Evolutionary conservation across 2,329 filamentous ascomycete genomes (phyloP).

Genomic region (Hymenoscyphus fructigenus): DNA sequence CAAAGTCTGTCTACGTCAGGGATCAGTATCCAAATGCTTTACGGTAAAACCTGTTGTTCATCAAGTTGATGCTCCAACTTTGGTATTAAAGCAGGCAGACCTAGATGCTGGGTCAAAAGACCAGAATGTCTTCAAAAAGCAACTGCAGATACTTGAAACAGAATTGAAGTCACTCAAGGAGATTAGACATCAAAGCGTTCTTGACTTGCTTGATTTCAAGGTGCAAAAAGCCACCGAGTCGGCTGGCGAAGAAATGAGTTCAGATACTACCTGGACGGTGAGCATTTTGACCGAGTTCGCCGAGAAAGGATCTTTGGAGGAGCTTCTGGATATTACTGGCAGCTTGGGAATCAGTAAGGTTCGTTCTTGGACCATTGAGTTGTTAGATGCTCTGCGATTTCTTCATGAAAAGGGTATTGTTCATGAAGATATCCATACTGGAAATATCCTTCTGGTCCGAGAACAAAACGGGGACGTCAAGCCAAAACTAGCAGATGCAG

Average conservation of each 20-base stretch:
- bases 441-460: constrained; percentile 76
- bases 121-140: constrained; percentile 66
- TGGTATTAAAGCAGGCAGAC: constrained; percentile 72
- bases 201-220: constrained; percentile 80
- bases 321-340: constrained; percentile 77
- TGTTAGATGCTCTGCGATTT: constrained; percentile 85
- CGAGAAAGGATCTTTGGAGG: constrained; percentile 78
- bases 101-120: constrained; percentile 59
- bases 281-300: constrained; percentile 74
- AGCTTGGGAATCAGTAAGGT: constrained; percentile 72
- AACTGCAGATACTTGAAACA: constrained; percentile 73
- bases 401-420: constrained; percentile 81
- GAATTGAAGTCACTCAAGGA: constrained; percentile 74
- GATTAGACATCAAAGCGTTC: constrained; percentile 72
- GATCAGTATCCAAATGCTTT: constrained; percentile 66
- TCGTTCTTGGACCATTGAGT: constrained; percentile 85
- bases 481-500: constrained; percentile 73
- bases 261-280: constrained; percentile 61
- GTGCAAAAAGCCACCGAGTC: constrained; percentile 64
- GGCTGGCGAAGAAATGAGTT: constrained; percentile 42
- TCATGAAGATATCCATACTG: constrained; percentile 78
- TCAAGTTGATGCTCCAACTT: constrained; percentile 50
- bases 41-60: constrained; percentile 68
- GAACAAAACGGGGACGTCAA: constrained; percentile 66
- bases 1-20: constrained; percentile 64